These are phyloP conservation scores for Penicillium sp. DNA, from an alignment of 2,329 filamentous ascomycete species.

Conservation along the genomic window DNA sequence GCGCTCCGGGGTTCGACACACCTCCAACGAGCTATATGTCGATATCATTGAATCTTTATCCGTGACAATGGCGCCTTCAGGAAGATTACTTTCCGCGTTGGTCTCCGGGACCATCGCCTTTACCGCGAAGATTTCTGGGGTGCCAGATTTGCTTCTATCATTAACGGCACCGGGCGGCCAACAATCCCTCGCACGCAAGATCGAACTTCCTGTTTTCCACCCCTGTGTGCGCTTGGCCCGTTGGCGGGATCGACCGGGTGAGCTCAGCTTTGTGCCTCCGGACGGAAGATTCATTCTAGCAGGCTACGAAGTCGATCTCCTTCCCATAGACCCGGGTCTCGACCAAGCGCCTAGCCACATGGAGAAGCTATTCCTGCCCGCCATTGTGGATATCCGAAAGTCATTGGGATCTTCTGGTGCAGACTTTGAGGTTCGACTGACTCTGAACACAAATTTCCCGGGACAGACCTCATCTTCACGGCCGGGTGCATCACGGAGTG, in stretches of 20 bases:
- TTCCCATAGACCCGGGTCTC: constrained; percentile 68
- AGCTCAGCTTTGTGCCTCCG: constrained; percentile 93
- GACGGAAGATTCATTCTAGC: constrained; percentile 92
- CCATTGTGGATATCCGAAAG: constrained; percentile 78
- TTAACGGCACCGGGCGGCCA: constrained; percentile 81
- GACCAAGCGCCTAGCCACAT: constrained; percentile 55
- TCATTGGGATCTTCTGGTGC: constrained; percentile 72
- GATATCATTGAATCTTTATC: constrained; percentile 89
- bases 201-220: constrained; percentile 92
- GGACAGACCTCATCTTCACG: constrained; percentile 45
- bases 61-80: constrained; percentile 87
- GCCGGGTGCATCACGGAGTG: constrained; percentile 42
- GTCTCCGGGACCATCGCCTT: constrained; percentile 93
- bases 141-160: constrained; percentile 83
- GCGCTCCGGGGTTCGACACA: constrained; percentile 87
- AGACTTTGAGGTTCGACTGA: constrained; percentile 86
- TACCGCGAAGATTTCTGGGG: constrained; percentile 89
- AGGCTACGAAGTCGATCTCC: constrained; percentile 89
- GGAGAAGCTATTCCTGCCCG: constrained; percentile 75
- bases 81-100: constrained; percentile 80
- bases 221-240: constrained; percentile 88
- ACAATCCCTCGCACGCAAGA: constrained; percentile 70
- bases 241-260: constrained; percentile 86
- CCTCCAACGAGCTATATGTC: constrained; percentile 95
- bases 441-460: constrained; percentile 68